These are phyloP conservation scores for Lachnellula occidentalis DNA, from an alignment of 2,329 filamentous ascomycete species.

Conservation along the genomic window DNA sequence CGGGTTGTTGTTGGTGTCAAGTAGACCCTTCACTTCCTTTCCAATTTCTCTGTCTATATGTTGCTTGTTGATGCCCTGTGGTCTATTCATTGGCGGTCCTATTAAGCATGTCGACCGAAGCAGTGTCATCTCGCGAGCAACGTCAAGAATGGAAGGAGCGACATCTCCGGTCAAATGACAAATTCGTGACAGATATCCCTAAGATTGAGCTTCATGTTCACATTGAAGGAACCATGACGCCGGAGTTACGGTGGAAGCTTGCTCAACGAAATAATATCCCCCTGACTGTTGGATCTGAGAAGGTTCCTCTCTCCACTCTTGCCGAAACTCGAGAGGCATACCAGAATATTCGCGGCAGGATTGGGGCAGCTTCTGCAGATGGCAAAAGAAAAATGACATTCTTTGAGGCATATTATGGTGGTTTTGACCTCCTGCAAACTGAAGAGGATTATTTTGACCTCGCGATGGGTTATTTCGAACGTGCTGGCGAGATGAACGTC, in stretches of 20 bases:
- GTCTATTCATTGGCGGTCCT: neutral
- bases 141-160: conserved; percentile 9
- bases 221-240: conserved; percentile 67
- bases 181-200: conserved; percentile 58
- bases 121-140: conserved; percentile 7
- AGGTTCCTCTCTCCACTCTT: conserved; percentile 12
- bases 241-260: conserved; percentile 62
- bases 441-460: conserved; percentile 65
- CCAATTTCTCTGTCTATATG: neutral
- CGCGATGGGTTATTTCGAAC: conserved; percentile 63
- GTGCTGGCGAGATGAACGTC: conserved; percentile 56
- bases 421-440: conserved; percentile 60
- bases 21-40: too few relatives aligned
- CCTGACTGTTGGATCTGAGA: conserved; percentile 8
- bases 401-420: conserved; percentile 70
- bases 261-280: conserved; percentile 53
- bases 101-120: conserved; percentile 3
- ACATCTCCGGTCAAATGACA: conserved; percentile 19
- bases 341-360: conserved; percentile 13
- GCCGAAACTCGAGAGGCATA: conserved; percentile 12
- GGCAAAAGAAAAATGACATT: conserved; percentile 38
- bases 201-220: conserved; percentile 80
- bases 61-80: neutral
- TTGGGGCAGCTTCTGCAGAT: conserved; percentile 10
- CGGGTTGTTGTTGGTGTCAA: too few relatives aligned